phyloP scores from a whole-genome alignment of 768 basidiomycete genomes.

The Lentinula raphanica region DNA sequence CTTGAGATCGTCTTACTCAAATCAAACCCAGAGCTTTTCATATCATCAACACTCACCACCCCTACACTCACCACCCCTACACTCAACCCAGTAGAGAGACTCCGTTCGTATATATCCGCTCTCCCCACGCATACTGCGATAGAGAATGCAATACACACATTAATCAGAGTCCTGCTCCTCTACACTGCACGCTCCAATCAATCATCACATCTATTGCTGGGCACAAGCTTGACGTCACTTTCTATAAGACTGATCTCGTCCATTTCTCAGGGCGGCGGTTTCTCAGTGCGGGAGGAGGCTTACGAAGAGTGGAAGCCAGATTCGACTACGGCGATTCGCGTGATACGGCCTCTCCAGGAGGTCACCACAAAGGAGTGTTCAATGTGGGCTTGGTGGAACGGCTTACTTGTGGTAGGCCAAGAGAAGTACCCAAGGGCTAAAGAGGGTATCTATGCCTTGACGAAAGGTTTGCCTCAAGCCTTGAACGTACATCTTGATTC shows the following conservation, averaged over 20 bases:
- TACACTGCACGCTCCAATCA: slow-evolving; percentile 52
- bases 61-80: slow-evolving; percentile 15
- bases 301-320: slow-evolving; percentile 60
- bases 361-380: slow-evolving; percentile 76
- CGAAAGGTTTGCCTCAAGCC: slow-evolving; percentile 49
- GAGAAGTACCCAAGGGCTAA: slow-evolving; percentile 39
- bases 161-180: slow-evolving; percentile 66
- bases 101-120: slow-evolving; percentile 52
- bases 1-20: neutral
- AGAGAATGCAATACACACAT: slow-evolving; percentile 47
- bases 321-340: slow-evolving; percentile 29
- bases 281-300: slow-evolving; percentile 59
- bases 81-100: slow-evolving; percentile 23
- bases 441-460: slow-evolving; percentile 60
- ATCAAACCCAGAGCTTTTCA: neutral
- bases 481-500: neutral
- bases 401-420: slow-evolving; percentile 46
- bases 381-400: slow-evolving; percentile 72
- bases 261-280: slow-evolving; percentile 74
- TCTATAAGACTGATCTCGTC: slow-evolving; percentile 71
- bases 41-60: slow-evolving; percentile 12
- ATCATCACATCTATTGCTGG: slow-evolving; percentile 75
- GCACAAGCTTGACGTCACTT: slow-evolving; percentile 73
- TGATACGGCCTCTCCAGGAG: slow-evolving; percentile 68
- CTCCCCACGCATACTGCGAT: slow-evolving; percentile 75